Evolutionary conservation across 2,329 filamentous ascomycete genomes (phyloP).

Genomic region (Paecilomyces sp.): DNA sequence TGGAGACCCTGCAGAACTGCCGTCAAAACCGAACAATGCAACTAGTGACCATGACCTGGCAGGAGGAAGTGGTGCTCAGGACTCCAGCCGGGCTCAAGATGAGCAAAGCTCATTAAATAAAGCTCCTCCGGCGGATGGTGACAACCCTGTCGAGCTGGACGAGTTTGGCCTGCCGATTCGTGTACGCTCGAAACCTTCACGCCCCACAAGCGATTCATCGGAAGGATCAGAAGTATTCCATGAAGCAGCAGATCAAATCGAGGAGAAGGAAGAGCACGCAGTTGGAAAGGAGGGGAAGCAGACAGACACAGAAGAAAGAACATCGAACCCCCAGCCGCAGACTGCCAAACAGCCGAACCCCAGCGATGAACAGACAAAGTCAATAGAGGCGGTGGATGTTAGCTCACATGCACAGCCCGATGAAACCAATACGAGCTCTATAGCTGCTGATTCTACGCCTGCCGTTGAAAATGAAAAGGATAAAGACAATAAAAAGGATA

Average conservation of each 20-base stretch:
- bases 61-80: neutral
- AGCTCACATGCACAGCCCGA: neutral
- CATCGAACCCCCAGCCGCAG: neutral
- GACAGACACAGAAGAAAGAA: neutral
- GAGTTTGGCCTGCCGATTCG: slow-evolving; percentile 35
- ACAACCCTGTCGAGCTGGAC: slow-evolving; percentile 17
- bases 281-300: neutral
- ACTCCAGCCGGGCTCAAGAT: neutral
- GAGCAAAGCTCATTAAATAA: neutral
- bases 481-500: neutral
- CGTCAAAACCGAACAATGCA: neutral
- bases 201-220: slow-evolving; percentile 8
- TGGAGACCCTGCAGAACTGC: neutral
- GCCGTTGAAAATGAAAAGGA: neutral
- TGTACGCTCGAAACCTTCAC: slow-evolving; percentile 11
- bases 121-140: neutral
- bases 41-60: neutral
- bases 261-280: neutral
- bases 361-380: neutral
- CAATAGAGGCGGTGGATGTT: neutral
- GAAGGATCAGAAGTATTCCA: slow-evolving; percentile 13
- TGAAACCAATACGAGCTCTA: neutral
- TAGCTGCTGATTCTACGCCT: neutral
- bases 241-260: slow-evolving; percentile 10
- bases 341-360: neutral